Evolutionary conservation across 306 rosid species (phyloP).

Genomic region (Prunus kanzakura): DNA sequence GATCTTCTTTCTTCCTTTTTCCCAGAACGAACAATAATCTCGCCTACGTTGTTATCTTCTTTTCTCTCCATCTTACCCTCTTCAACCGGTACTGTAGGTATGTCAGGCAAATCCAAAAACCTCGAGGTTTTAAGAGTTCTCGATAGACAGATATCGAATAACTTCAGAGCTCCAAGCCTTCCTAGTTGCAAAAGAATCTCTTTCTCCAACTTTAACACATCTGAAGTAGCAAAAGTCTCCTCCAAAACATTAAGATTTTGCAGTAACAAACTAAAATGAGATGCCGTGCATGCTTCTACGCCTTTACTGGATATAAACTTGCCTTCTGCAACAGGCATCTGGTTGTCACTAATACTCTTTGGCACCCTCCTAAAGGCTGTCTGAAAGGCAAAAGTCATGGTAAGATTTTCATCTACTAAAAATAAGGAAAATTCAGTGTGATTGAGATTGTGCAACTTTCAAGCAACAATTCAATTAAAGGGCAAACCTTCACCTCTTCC

Average conservation of each 20-base stretch:
- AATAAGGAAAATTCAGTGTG: not conserved
- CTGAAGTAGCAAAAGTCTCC: slow-evolving; percentile 66
- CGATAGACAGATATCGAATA: slow-evolving; percentile 56
- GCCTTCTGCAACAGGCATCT: slow-evolving; percentile 32
- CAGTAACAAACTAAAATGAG: slow-evolving; percentile 59
- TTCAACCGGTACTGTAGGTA: slow-evolving; percentile 21
- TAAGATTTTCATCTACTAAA: slow-evolving; percentile 15
- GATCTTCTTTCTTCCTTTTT: slow-evolving; percentile 49
- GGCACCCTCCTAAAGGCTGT: slow-evolving; percentile 40
- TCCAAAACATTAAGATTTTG: slow-evolving; percentile 74
- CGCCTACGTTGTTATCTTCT: slow-evolving; percentile 20
- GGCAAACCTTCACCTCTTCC: slow-evolving; percentile 53
- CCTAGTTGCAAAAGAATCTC: slow-evolving; percentile 58
- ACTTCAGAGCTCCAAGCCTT: slow-evolving; percentile 73
- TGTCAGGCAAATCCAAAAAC: slow-evolving; percentile 22
- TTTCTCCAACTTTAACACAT: slow-evolving; percentile 48
- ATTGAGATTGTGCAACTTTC: not conserved
- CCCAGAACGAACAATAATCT: slow-evolving; percentile 47
- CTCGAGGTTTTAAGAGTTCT: slow-evolving; percentile 44
- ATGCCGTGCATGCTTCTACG: slow-evolving; percentile 35
- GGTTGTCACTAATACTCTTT: slow-evolving; percentile 24
- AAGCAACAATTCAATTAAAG: not conserved
- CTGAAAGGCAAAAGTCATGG: slow-evolving; percentile 31
- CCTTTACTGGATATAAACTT: slow-evolving; percentile 12
- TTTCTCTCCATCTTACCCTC: slow-evolving; percentile 28